Base-by-base conservation (phyloP, 1,139 yeast genomes). In the Blastobotrys arbuscula region DNA sequence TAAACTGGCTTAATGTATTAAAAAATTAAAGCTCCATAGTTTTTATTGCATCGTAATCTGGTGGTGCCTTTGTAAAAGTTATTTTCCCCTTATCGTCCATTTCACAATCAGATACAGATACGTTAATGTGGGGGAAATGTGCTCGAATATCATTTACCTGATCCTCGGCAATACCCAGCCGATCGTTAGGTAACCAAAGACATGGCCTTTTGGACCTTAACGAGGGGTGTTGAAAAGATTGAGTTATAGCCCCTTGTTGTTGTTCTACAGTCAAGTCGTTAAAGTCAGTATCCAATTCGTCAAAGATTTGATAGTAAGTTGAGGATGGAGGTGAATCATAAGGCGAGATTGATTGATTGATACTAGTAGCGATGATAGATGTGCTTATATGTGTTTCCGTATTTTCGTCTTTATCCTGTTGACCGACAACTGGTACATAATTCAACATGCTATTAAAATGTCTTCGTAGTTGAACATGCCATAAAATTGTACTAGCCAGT, bases 121-220 rank as follows among this genome's bases (percentile, higher is more conserved):
- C 55, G 19, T 56, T 43, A 24, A 66, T 44, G 39, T 62, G 59
- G 1, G 60, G 53, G 48, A 55, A 62, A 34, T 49, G 47, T 34
- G 26, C 36, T 28, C 57, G 55, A 40, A 65, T 61, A 24, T 56
- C 60, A 19, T 42, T 28, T 1, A 61, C 59, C 42, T 66, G 66
- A 50, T 64, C 68, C 8, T 52, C 56, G 3, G 69, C 65, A 8
- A 65, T 48, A 1, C 70, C 70, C 12, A 55, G 51, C 9, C 49
- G 48, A 49, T 67, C 71, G 13, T 55, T 49, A 2, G 71, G 69
- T 6, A 67, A 52, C 71, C 71, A 67, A 2, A 67, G 52, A 37
- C 67, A 58, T 1, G 71, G 70, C 23, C 59, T 50, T n/a, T 44
- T 46, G 9, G 54, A 53, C 12, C 62, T 54, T 21, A 61, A 45